Evolutionary conservation across 768 basidiomycete species (phyloP).

Genomic region (Lactarius akahatsu): DNA sequence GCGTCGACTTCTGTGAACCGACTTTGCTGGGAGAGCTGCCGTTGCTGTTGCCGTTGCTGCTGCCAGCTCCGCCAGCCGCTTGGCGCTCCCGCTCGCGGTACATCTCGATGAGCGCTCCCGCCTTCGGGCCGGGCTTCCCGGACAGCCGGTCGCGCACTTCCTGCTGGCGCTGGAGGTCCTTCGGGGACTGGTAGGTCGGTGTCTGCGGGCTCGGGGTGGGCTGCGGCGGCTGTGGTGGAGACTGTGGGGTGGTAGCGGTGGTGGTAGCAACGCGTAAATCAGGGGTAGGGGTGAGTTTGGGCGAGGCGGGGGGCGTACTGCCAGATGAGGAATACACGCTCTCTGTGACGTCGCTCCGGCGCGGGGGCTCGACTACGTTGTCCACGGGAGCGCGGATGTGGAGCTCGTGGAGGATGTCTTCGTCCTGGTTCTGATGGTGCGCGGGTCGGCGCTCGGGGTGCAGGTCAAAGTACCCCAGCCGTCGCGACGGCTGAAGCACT

Average conservation of each 20-base stretch:
- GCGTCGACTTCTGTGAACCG: constrained; percentile 12
- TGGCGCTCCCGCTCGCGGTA: constrained; percentile 64
- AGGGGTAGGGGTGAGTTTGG: not conserved
- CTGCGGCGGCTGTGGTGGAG: not conserved
- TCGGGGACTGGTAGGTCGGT: not conserved
- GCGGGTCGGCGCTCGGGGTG: constrained; percentile 66
- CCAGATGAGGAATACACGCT: constrained; percentile 16
- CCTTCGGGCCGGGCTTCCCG: constrained; percentile 47
- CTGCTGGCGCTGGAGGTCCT: constrained; percentile 17
- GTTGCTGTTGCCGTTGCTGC: not conserved
- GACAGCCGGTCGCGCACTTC: constrained; percentile 20
- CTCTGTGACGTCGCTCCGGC: constrained; percentile 19
- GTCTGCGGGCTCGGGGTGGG: not conserved
- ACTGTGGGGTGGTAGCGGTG: not conserved
- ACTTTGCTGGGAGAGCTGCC: constrained; percentile 34
- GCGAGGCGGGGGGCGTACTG: constrained; percentile 3
- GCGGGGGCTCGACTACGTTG: constrained; percentile 32
- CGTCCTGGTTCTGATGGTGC: not conserved
- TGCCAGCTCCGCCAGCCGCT: constrained; percentile 35
- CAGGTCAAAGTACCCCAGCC: constrained; percentile 73
- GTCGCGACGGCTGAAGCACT: constrained; percentile 22
- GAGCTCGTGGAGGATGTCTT: constrained; percentile 17
- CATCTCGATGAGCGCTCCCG: constrained; percentile 81
- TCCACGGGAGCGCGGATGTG: constrained; percentile 19
- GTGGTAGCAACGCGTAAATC: not conserved